These are phyloP conservation scores for Penicillium griseofulvum DNA, from an alignment of 2,329 filamentous ascomycete species.

Conservation along the genomic window DNA sequence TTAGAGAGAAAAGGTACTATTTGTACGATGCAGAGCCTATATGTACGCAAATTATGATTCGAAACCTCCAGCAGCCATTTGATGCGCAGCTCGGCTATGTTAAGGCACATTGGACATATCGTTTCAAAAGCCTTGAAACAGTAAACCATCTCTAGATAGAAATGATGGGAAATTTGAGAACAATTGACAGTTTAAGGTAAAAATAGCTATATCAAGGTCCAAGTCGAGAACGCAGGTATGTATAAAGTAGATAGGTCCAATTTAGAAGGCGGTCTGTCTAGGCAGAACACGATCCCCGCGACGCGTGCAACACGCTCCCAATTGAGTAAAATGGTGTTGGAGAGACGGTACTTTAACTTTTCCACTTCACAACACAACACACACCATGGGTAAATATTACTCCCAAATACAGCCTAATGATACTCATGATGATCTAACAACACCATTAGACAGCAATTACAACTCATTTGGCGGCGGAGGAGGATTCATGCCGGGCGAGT, in stretches of 20 bases:
- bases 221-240: not conserved
- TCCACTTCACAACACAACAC: constrained; percentile 9
- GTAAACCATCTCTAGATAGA: not conserved
- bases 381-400: constrained; percentile 31
- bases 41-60: not conserved
- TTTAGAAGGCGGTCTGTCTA: not conserved
- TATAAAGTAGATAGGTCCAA: not conserved
- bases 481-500: constrained; percentile 57
- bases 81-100: not conserved
- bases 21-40: no score
- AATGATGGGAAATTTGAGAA: no score
- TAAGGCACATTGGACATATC: not conserved
- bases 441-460: constrained; percentile 34
- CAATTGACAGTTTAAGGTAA: not conserved
- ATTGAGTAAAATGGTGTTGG: constrained; percentile 37
- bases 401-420: not conserved
- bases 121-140: not conserved
- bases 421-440: not conserved
- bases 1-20: not conserved
- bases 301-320: constrained; percentile 42
- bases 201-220: not conserved
- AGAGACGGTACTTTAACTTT: constrained; percentile 11
- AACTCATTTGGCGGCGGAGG: constrained; percentile 56
- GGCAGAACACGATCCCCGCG: constrained; percentile 25
- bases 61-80: not conserved